A percentile compares a stretch with the other conserved stretches of the same genome.
These are phyloP conservation scores for Neurospora sp. DNA, from an alignment of 495 filamentous ascomycete species.

Conservation along the genomic window DNA sequence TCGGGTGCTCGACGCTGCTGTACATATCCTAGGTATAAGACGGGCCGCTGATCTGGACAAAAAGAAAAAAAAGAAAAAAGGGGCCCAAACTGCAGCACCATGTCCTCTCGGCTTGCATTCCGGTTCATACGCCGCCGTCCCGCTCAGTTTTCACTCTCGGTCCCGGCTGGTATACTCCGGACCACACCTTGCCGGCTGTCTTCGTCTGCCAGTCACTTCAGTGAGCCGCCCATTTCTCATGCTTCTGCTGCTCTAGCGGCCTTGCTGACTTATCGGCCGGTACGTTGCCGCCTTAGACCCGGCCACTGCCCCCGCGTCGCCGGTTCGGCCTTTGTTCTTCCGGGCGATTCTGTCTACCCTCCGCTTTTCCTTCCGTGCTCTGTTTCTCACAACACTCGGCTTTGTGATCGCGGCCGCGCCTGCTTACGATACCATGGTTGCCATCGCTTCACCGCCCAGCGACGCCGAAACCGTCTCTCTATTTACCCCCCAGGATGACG, in stretches of 20 bases:
- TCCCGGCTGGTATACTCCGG: constrained; percentile 2
- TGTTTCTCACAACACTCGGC: constrained; percentile 40
- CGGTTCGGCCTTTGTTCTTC: constrained; percentile 10
- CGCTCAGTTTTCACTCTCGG: constrained; percentile 6
- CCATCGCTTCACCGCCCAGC: constrained; percentile 44
- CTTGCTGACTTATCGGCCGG: not conserved
- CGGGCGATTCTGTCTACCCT: constrained; percentile 12
- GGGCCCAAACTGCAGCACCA: not conserved
- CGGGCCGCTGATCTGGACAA: not conserved
- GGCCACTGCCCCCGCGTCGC: not conserved
- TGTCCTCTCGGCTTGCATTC: constrained; percentile 11
- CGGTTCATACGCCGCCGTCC: not conserved
- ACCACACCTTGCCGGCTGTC: not conserved
- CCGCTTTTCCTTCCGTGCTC: constrained; percentile 20
- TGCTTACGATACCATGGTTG: constrained; percentile 31
- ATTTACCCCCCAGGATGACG: constrained; percentile 53
- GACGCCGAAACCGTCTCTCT: constrained; percentile 64
- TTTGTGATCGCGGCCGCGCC: constrained; percentile 45
- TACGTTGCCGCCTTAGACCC: not conserved
- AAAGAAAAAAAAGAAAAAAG: not conserved
- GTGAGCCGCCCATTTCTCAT: not conserved
- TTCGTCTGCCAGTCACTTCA: not conserved
- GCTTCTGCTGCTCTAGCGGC: not conserved
- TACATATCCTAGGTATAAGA: not conserved
- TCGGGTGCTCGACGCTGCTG: not conserved